Conservation (phyloP, 106 monocot genomes). For the Acanthochlamys bracteata region DNA sequence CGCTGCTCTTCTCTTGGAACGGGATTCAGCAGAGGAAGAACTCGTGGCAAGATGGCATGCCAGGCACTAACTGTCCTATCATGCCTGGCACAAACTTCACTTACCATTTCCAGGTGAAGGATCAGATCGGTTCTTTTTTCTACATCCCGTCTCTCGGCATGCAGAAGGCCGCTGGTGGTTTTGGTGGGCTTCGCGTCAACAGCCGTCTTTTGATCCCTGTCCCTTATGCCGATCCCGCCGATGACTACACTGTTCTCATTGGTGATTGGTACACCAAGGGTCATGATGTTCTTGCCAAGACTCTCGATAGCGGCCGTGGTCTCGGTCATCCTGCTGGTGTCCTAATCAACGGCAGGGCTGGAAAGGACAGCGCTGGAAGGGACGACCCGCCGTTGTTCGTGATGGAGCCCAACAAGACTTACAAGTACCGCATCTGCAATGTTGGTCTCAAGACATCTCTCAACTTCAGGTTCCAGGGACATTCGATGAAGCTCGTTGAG, state of each 20-base stretch:
- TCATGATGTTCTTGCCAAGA: constrained; percentile 22
- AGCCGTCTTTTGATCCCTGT: constrained; percentile 87
- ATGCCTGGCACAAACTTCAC: constrained; percentile 55
- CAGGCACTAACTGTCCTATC: constrained; percentile 82
- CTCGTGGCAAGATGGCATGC: constrained; percentile 77
- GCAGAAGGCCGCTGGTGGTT: constrained; percentile 72
- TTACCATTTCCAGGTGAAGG: constrained; percentile 79
- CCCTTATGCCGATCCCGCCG: constrained; percentile 61
- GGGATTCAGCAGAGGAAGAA: constrained; percentile 85
- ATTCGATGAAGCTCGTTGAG: constrained; percentile 61
- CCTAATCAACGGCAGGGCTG: constrained; percentile 39
- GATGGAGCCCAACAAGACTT: constrained; percentile 37
- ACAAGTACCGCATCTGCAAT: constrained; percentile 64
- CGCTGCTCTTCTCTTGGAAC: constrained; percentile 34
- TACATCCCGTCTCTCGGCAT: constrained; percentile 77
- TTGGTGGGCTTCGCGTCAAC: constrained; percentile 56
- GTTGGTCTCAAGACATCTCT: constrained; percentile 59
- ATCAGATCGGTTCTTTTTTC: constrained; percentile 82
- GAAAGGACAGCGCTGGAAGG: constrained; percentile 17
- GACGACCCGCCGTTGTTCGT: constrained; percentile 23
- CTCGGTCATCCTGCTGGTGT: constrained; percentile 36
- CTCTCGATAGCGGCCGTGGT: constrained; percentile 37
- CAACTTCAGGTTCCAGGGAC: constrained; percentile 74
- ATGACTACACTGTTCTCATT: constrained; percentile 66
- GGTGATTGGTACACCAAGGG: constrained; percentile 66